phyloP scores from a whole-genome alignment of 1,139 yeast species.

The Oligophagozyma castellii region DNA sequence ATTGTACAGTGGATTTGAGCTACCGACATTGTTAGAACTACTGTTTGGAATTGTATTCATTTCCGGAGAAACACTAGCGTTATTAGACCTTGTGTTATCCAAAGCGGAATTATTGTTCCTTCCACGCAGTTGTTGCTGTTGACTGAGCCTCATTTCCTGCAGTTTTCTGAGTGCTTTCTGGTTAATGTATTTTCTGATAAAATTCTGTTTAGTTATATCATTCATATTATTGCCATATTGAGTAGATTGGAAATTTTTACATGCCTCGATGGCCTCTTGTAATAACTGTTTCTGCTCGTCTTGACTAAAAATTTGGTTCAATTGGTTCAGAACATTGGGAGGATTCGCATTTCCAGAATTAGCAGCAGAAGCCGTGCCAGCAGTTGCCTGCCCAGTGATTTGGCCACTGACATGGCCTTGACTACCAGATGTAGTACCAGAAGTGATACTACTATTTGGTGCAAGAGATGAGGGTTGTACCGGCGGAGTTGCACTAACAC shows the following conservation, averaged over 20 bases:
- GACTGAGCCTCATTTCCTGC: constrained; percentile 20
- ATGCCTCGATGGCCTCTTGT: constrained; percentile 22
- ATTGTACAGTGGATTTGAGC: not conserved
- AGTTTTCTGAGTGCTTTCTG: constrained; percentile 29
- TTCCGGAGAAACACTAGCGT: not conserved
- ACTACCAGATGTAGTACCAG: constrained; percentile 1
- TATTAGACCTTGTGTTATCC: not conserved
- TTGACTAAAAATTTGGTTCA: constrained; percentile 24
- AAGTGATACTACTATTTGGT: not conserved
- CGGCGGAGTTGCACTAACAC: not conserved
- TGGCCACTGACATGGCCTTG: constrained; percentile 1
- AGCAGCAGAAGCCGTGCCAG: not conserved
- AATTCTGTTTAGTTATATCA: constrained; percentile 18
- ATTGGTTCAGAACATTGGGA: constrained; percentile 25
- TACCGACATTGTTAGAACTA: not conserved
- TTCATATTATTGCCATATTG: constrained; percentile 18
- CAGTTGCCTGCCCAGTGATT: not conserved
- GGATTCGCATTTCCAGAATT: constrained; percentile 8
- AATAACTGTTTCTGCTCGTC: constrained; percentile 24
- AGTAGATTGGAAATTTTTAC: constrained; percentile 19
- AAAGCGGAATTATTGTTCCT: not conserved
- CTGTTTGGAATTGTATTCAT: not conserved
- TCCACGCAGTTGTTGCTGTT: constrained; percentile 4
- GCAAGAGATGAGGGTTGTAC: no score
- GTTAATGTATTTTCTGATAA: constrained; percentile 26